Evolutionary conservation across 2,329 filamentous ascomycete genomes (phyloP).

Genomic region (Colletotrichum incanum): DNA sequence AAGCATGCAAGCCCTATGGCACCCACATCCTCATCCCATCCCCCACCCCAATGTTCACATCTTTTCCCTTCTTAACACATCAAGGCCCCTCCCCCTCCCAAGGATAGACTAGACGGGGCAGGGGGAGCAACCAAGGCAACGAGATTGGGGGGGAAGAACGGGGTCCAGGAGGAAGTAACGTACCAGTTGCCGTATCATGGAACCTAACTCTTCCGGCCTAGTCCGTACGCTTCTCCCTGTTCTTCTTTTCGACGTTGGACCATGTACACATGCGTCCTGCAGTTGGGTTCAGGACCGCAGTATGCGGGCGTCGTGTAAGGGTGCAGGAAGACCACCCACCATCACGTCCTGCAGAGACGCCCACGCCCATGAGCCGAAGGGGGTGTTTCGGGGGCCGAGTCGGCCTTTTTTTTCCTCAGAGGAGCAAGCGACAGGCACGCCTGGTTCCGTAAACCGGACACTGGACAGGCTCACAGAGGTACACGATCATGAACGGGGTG

Average conservation of each 20-base stretch:
- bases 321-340: neutral
- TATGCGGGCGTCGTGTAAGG: neutral
- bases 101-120: neutral
- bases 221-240: neutral
- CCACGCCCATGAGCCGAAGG: too few species aligned
- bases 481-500: neutral
- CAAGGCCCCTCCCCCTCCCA: neutral
- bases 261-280: neutral
- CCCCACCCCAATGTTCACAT: neutral
- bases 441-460: neutral
- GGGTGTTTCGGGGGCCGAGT: too few species aligned
- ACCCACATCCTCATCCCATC: neutral
- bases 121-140: neutral
- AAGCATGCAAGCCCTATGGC: neutral
- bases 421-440: neutral
- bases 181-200: neutral
- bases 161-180: neutral
- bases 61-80: neutral
- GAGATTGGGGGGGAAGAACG: neutral
- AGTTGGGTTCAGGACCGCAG: neutral
- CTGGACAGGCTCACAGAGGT: neutral
- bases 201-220: neutral
- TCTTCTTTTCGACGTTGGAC: too few species aligned
- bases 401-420: neutral
- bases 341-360: neutral